phyloP scores from a whole-genome alignment of 1,284 basidiomycete species.

The Lentinula novae-zelandiae region DNA sequence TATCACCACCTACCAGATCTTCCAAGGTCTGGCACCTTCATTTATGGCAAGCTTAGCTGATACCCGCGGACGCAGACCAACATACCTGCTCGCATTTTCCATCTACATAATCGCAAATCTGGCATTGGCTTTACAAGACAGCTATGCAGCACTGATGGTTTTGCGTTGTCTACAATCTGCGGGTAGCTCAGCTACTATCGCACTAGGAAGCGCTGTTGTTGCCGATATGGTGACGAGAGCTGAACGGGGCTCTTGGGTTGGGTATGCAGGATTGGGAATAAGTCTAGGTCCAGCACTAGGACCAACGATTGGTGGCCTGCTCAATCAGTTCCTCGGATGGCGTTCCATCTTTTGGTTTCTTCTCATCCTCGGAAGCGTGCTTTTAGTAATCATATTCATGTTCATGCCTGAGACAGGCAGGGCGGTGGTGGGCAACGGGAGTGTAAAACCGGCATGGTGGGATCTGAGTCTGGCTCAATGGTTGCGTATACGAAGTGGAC shows the following conservation, averaged over 20 bases:
- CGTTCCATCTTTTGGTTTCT: conserved; percentile 8
- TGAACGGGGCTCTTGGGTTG: conserved; percentile 1
- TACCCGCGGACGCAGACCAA: background rate
- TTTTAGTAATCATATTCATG: background rate
- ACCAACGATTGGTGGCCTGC: conserved; percentile 1
- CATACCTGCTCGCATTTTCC: background rate
- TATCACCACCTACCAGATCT: conserved; percentile 5
- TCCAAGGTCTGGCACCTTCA: conserved; percentile 7
- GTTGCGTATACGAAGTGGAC: background rate
- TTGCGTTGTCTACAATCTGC: conserved; percentile 3
- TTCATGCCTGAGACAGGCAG: conserved; percentile 3
- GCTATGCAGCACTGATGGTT: background rate
- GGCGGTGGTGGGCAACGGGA: background rate
- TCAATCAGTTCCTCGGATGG: conserved; percentile 3
- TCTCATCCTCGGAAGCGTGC: background rate
- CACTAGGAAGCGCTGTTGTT: conserved; percentile 1
- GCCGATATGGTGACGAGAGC: background rate
- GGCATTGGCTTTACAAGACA: background rate
- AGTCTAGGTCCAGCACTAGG: conserved; percentile 6
- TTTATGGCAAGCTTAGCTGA: conserved; percentile 1
- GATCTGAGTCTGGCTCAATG: background rate
- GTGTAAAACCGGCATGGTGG: background rate
- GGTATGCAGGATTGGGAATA: background rate
- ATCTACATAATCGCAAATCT: background rate
- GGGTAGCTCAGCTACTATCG: conserved; percentile 1